Evolutionary conservation across 176 grass and related monocot genomes (phyloP).

Genomic region (Oryza glaberrima): DNA sequence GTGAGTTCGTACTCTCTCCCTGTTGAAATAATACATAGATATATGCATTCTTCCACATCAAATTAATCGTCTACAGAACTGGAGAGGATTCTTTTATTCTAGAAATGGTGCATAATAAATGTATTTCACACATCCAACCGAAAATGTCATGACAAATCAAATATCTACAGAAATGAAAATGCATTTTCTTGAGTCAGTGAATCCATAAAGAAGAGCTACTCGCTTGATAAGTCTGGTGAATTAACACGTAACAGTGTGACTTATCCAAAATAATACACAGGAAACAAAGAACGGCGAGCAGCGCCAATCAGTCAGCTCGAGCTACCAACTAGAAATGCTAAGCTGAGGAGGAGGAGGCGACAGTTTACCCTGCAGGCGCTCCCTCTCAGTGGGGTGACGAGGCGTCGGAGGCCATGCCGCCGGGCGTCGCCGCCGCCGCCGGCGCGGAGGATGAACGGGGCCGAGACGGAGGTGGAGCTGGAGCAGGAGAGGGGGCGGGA

Average conservation of each 20-base stretch:
- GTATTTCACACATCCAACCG: background rate
- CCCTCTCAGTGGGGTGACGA: conserved; percentile 12
- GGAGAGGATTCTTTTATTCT: background rate
- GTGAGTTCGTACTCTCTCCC: background rate
- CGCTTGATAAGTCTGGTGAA: too few relatives aligned
- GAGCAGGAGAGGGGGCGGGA: background rate
- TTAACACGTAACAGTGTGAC: background rate
- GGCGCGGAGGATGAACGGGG: background rate
- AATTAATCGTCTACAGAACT: background rate
- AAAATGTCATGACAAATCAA: background rate
- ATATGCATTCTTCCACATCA: background rate
- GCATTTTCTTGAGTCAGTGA: background rate
- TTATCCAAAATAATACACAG: background rate
- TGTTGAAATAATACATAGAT: background rate
- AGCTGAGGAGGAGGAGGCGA: background rate
- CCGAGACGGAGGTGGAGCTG: background rate
- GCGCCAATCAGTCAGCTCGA: background rate
- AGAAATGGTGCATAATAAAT: background rate
- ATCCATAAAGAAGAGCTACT: background rate
- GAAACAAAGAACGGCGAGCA: background rate
- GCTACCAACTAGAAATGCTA: background rate
- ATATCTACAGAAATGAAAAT: background rate
- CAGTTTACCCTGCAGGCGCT: conserved; percentile 3
- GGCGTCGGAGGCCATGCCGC: background rate
- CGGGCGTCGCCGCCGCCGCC: background rate